These are phyloP conservation scores for Heterobasidion parviporum DNA, from an alignment of 1,284 basidiomycete species.

Conservation along the genomic window DNA sequence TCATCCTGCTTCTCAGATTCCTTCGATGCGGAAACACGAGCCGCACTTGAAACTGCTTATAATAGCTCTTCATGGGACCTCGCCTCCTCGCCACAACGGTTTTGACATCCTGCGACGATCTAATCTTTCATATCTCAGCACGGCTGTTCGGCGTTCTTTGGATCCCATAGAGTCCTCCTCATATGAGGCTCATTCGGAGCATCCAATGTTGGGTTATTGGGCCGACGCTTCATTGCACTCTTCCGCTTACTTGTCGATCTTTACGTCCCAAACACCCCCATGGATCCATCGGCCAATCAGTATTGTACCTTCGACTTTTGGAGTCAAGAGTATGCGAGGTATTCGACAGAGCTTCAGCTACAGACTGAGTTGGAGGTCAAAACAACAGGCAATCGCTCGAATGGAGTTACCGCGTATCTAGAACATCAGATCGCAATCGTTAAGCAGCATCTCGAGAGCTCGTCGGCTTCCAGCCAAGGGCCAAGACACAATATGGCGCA, in stretches of 20 bases:
- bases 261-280: constrained; percentile 78
- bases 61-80: not conserved
- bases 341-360: constrained; percentile 47
- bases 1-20: constrained; percentile 35
- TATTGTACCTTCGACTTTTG: constrained; percentile 46
- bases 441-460: constrained; percentile 12
- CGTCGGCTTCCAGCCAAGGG: constrained; percentile 15
- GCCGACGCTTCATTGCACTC: constrained; percentile 60
- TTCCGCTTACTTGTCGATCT: constrained; percentile 56
- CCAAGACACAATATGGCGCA: constrained; percentile 44
- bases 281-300: constrained; percentile 80
- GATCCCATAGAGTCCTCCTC: constrained; percentile 5
- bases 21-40: constrained; percentile 19
- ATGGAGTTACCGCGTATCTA: constrained; percentile 40
- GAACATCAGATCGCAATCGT: constrained; percentile 27
- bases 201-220: constrained; percentile 24
- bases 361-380: constrained; percentile 51
- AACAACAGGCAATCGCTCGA: constrained; percentile 56
- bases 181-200: not conserved
- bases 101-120: not conserved
- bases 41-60: not conserved
- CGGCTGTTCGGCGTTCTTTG: constrained; percentile 6
- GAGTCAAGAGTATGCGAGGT: constrained; percentile 33
- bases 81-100: not conserved
- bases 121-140: constrained; percentile 3